Conservation (phyloP, 768 basidiomycete species). For the Austroboletus eburneus region DNA sequence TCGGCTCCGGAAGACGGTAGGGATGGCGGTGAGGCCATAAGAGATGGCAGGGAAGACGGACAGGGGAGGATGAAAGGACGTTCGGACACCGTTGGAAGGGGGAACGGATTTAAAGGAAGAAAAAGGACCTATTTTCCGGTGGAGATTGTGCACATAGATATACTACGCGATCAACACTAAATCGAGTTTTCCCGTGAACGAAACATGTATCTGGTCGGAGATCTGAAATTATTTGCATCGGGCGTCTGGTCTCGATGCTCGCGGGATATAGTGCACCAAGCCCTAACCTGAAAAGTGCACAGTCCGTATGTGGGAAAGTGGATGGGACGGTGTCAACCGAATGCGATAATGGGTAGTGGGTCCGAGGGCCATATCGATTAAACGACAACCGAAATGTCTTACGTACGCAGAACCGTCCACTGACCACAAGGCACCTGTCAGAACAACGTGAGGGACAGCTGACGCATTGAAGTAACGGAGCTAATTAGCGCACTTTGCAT, state of each 20-base stretch:
- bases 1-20: conserved; percentile 18
- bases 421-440: conserved; percentile 33
- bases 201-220: conserved; percentile 36
- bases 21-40: conserved; percentile 26
- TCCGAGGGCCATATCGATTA: conserved; percentile 38
- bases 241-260: conserved; percentile 34
- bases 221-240: conserved; percentile 34
- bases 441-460: conserved; percentile 26
- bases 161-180: conserved; percentile 38
- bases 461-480: conserved; percentile 27
- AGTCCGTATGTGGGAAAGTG: conserved; percentile 32
- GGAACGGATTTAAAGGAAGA: conserved; percentile 29
- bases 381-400: conserved; percentile 34
- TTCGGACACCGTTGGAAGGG: conserved; percentile 21
- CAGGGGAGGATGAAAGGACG: conserved; percentile 24
- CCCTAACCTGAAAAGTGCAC: conserved; percentile 31
- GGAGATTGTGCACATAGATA: conserved; percentile 38
- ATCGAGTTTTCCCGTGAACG: conserved; percentile 34
- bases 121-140: conserved; percentile 27
- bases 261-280: conserved; percentile 34
- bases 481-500: conserved; percentile 34
- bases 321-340: conserved; percentile 28
- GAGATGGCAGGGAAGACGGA: conserved; percentile 15
- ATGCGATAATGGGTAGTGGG: conserved; percentile 33
- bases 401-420: conserved; percentile 29